Evolutionary conservation across 169 alveolate species (phyloP), one percentile per base, ranked within the genome.

Genomic region (Cyclospora cayetanensis): DNA sequence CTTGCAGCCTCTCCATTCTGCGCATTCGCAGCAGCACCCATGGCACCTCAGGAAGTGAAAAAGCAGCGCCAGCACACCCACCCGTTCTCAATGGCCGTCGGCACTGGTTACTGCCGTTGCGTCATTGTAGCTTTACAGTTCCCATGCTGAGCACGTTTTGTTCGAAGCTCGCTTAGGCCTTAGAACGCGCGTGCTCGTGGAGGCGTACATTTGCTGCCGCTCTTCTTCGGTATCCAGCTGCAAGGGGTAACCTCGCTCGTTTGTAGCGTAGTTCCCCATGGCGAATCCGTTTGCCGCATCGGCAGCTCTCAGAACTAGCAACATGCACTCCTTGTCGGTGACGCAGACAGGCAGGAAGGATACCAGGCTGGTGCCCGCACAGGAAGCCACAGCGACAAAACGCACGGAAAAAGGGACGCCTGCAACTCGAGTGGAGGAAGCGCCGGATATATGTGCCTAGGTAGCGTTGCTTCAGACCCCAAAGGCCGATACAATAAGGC

Each of bases 281-380:
- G 83, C 50, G 29, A 70, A 89, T 43, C 93, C 93, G 50, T 89
- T 89, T 2, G 89, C 93, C 34, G 46, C 25, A 53, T 89, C 93
- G 18, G 77, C 89, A 2, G 42, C 74, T 52, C 68, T 60, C 37
- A 89, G 50, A 4, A 41, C 70, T 41, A 42, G 31, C 46, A 89
- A 37, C 53, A 89, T 50, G 66, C 89, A 41, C 31, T 91, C 94
- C 43, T 91, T 91, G 76, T 91, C 80, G 5, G 88, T 41, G 7
- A 91, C 43, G 50, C 53, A 22, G 22, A 91, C 76, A 4, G 83
- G 94, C 22, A 35, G 60, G n/a, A 43, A 91, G 4, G 89, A 37
- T 7, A 83, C 88, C 12, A 91, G 7, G 15, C 94, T 91, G 92
- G 1, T n/a, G n/a, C n/a, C n/a, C n/a, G n/a, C n/a, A n/a, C n/a